These are phyloP conservation scores for Penicillium pulvis DNA, from an alignment of 495 filamentous ascomycete genomes.

Conservation along the genomic window DNA sequence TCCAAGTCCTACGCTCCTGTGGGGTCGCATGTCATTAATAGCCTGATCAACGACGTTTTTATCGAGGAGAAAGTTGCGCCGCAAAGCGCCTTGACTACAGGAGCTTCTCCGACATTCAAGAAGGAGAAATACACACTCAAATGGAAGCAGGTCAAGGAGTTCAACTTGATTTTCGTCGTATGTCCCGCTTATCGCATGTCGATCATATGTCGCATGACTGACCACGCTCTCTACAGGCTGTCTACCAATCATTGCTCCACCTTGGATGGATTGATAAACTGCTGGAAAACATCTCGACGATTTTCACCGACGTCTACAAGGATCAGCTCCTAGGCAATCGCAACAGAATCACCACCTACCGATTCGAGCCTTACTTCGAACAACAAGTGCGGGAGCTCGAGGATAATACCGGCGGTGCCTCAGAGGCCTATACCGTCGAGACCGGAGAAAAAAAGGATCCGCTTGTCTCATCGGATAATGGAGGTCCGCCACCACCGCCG, in stretches of 20 bases:
- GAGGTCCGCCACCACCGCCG: slow-evolving; percentile 55
- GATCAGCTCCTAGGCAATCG: slow-evolving; percentile 82
- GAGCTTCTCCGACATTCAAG: slow-evolving; percentile 65
- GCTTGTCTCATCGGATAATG: slow-evolving; percentile 50
- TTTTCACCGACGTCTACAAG: slow-evolving; percentile 87
- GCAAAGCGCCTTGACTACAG: slow-evolving; percentile 34
- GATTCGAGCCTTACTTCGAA: slow-evolving; percentile 92
- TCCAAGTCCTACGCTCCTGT: slow-evolving; percentile 82
- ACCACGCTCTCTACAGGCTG: slow-evolving; percentile 62
- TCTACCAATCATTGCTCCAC: slow-evolving; percentile 93
- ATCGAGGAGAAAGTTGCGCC: slow-evolving; percentile 86
- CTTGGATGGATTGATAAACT: slow-evolving; percentile 97
- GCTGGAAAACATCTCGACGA: slow-evolving; percentile 85
- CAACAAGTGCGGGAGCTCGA: slow-evolving; percentile 89
- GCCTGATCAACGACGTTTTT: slow-evolving; percentile 93
- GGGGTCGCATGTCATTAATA: slow-evolving; percentile 82
- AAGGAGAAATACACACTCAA: slow-evolving; percentile 94
- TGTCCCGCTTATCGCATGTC: slow-evolving; percentile 32
- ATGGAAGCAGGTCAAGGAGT: slow-evolving; percentile 88
- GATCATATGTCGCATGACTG: slow-evolving; percentile 20
- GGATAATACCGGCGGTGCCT: slow-evolving; percentile 43
- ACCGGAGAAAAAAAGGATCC: slow-evolving; percentile 44
- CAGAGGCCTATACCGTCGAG: slow-evolving; percentile 33
- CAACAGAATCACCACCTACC: slow-evolving; percentile 70
- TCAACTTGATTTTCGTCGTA: slow-evolving; percentile 95